phyloP scores from a whole-genome alignment of 2,329 filamentous ascomycete genomes.

The Talaromyces piceae region DNA sequence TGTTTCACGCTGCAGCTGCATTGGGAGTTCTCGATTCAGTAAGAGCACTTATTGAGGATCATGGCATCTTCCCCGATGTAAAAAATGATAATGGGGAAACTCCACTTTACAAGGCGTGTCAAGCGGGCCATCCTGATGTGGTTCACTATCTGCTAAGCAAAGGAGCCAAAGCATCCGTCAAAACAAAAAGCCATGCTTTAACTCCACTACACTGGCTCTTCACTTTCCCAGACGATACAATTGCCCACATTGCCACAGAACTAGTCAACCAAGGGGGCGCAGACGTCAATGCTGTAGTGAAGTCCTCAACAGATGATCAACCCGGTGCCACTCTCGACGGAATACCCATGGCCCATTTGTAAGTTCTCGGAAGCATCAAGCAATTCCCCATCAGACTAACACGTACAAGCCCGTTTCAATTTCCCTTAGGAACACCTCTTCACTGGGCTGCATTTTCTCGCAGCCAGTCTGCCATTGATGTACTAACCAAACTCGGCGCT shows the following conservation, averaged over 20 bases:
- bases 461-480: conserved; percentile 15
- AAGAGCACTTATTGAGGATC: conserved; percentile 13
- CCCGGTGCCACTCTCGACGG: conserved; percentile 16
- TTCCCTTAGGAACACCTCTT: conserved; percentile 20
- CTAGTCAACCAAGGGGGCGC: conserved; percentile 17
- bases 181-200: conserved; percentile 14
- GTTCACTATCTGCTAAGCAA: conserved; percentile 18
- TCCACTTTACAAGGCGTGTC: conserved; percentile 22
- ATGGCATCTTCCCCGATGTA: conserved; percentile 13
- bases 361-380: conserved; percentile 7
- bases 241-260: conserved; percentile 13
- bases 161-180: conserved; percentile 15
- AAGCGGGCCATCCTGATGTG: conserved; percentile 20
- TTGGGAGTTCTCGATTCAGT: conserved; percentile 14
- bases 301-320: conserved; percentile 14
- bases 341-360: conserved; percentile 21
- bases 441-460: conserved; percentile 22
- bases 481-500: conserved; percentile 18
- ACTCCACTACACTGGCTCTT: conserved; percentile 23
- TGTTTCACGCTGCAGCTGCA: conserved; percentile 20
- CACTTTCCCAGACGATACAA: conserved; percentile 14
- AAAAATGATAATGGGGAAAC: conserved; percentile 21
- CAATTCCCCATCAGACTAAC: neutral
- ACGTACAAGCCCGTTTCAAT: conserved; percentile 19
- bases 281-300: conserved; percentile 16